Evolutionary conservation across 768 basidiomycete genomes (phyloP).

Genomic region (Tulasnella sp.): DNA sequence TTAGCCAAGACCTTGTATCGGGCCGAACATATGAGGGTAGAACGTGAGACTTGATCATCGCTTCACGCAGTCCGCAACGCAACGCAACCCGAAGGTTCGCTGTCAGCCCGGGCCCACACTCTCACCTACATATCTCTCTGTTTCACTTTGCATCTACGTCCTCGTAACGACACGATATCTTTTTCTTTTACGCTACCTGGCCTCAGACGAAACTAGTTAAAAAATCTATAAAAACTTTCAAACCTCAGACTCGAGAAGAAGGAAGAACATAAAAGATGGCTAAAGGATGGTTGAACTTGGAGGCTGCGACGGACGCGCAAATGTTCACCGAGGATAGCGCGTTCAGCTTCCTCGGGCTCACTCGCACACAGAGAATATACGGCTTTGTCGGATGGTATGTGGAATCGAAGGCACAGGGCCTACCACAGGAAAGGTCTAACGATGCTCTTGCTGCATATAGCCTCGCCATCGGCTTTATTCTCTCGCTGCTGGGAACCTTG

Average conservation of each 20-base stretch:
- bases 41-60: constrained; percentile 2
- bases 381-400: constrained; percentile 78
- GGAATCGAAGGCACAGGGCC: background rate
- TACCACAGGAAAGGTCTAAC: background rate
- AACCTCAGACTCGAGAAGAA: background rate
- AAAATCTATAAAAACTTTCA: background rate
- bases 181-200: background rate
- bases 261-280: constrained; percentile 8
- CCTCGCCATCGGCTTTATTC: constrained; percentile 61
- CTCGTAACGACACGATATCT: background rate
- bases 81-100: background rate
- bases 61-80: constrained; percentile 1
- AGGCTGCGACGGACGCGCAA: constrained; percentile 59
- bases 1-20: background rate
- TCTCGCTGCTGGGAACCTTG: constrained; percentile 72
- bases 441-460: constrained; percentile 41
- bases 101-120: background rate
- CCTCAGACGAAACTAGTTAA: background rate
- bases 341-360: constrained; percentile 69
- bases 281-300: constrained; percentile 81
- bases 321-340: constrained; percentile 88
- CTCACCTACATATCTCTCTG: background rate
- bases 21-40: constrained; percentile 1
- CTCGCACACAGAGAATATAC: constrained; percentile 72
- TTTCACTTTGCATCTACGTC: background rate